phyloP scores from a whole-genome alignment of 2,329 filamentous ascomycete genomes.

The Cladosporium austrohemisphaericum region DNA sequence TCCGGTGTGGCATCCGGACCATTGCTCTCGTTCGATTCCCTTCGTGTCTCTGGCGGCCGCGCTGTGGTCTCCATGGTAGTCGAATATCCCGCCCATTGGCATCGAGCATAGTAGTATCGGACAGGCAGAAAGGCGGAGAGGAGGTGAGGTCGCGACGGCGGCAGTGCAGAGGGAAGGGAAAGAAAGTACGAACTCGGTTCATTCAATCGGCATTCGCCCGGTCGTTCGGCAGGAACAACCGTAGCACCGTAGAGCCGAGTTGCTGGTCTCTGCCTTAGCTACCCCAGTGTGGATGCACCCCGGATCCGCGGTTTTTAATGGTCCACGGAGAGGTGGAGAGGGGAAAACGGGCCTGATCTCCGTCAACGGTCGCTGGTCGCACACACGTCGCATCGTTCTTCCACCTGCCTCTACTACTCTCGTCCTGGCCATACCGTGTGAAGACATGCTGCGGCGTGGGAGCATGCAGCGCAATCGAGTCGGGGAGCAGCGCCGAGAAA shows the following conservation, averaged over 20 bases:
- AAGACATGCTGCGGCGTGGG: too few relatives aligned
- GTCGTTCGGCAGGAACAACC: conserved; percentile 9
- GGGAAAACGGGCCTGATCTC: too few relatives aligned
- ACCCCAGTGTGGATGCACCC: too few relatives aligned
- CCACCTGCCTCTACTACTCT: too few relatives aligned
- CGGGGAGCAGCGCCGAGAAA: conserved; percentile 8
- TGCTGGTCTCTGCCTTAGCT: too few relatives aligned
- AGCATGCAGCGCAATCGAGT: conserved; percentile 3
- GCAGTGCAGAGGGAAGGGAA: neutral
- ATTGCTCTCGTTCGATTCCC: neutral
- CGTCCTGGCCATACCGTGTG: too few relatives aligned
- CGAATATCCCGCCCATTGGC: neutral
- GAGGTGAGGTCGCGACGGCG: conserved; percentile 1
- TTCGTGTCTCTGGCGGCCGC: conserved; percentile 7
- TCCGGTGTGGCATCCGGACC: conserved; percentile 1
- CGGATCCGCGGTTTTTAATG: too few relatives aligned
- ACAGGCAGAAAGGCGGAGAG: neutral
- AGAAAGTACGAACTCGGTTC: conserved; percentile 7
- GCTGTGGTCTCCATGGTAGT: conserved; percentile 14
- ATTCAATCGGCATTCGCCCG: conserved; percentile 2
- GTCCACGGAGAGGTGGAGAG: too few relatives aligned
- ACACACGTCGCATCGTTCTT: too few relatives aligned
- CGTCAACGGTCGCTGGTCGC: too few relatives aligned
- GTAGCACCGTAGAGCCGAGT: conserved; percentile 11
- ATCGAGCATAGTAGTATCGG: neutral